Conservation (phyloP, 768 basidiomycete genomes). For the Xanthoconium purpureum region DNA sequence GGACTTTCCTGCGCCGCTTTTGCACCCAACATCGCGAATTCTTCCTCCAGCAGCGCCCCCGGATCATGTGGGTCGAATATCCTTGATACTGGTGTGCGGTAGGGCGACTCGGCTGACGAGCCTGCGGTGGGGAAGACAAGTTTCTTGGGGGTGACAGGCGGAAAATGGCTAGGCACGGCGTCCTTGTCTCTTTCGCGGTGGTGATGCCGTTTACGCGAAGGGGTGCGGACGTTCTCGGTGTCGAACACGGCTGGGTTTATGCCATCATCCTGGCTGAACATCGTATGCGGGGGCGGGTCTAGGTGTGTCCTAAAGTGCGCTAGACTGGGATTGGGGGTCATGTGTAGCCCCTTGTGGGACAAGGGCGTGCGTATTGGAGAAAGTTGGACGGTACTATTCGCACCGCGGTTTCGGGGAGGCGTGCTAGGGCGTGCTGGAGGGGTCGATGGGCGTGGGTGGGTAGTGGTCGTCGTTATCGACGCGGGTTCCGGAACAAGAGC, state of each 20-base stretch:
- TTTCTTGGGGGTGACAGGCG: constrained; percentile 45
- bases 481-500: constrained; percentile 28
- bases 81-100: constrained; percentile 46
- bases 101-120: constrained; percentile 38
- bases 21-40: constrained; percentile 52
- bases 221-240: constrained; percentile 42
- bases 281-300: constrained; percentile 53
- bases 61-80: constrained; percentile 76
- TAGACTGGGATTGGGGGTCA: constrained; percentile 65
- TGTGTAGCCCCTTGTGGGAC: constrained; percentile 64
- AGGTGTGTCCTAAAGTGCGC: constrained; percentile 67
- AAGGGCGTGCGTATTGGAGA: constrained; percentile 66
- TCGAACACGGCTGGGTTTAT: constrained; percentile 38
- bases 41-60: constrained; percentile 64
- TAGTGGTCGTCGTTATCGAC: constrained; percentile 8
- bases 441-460: constrained; percentile 23
- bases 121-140: constrained; percentile 33
- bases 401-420: constrained; percentile 32
- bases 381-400: constrained; percentile 37
- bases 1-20: constrained; percentile 56
- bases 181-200: constrained; percentile 28
- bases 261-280: constrained; percentile 26
- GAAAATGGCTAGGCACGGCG: constrained; percentile 18
- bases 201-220: constrained; percentile 40
- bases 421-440: constrained; percentile 42